Evolutionary conservation across 2,329 filamentous ascomycete species (phyloP), one percentile per base, ranked within the genome.

Genomic region (Ceratocystis lukuohia): DNA sequence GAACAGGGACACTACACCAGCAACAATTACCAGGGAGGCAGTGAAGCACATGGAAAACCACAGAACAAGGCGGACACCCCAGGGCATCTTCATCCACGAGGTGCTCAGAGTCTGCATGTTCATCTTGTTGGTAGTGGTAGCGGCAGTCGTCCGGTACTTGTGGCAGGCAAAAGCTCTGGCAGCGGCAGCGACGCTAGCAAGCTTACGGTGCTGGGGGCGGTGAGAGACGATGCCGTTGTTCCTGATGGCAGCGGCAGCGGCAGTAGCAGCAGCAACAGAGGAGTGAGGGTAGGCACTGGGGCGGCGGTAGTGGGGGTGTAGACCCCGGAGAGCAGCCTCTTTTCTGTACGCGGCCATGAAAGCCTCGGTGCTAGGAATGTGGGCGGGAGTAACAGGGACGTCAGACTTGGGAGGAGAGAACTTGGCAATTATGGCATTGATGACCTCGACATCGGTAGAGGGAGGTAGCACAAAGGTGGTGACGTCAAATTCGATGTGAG

Each of bases 1-100:
- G 45, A 62, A 28, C 30, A 67, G 17, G n/a, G 37, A 59, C 7
- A 44, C 66, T 17, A 61, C 44, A 12, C 44, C 15, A 12, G 37
- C 30, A 17, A 67, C 66, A 59, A 65, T 46, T 8, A 67, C 20
- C 56, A 67, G 50, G 12, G 66, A 67, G 37, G 46, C 33, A 2
- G 50, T 62, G 30, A 67, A 65, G 62, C 66, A 67, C 28, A 30
- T 65, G 25, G 66, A 67, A 46, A 67, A 53, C 66, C 66, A 67
- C 37, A 65, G 25, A 4, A 67, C 48, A 8, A 64, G 48, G 44
- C 66, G 62, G 8, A 62, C 45, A 22, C 33, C 48, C 66, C 66
- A 67, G 44, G 66, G 62, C 30, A 67, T 45, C 44, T 41, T 25
- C 46, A 59, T 65, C 66, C 66, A 67, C 41, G 62, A 44, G 22